Base-by-base conservation (phyloP, 805 yeast species). In the Candida insectorum region DNA sequence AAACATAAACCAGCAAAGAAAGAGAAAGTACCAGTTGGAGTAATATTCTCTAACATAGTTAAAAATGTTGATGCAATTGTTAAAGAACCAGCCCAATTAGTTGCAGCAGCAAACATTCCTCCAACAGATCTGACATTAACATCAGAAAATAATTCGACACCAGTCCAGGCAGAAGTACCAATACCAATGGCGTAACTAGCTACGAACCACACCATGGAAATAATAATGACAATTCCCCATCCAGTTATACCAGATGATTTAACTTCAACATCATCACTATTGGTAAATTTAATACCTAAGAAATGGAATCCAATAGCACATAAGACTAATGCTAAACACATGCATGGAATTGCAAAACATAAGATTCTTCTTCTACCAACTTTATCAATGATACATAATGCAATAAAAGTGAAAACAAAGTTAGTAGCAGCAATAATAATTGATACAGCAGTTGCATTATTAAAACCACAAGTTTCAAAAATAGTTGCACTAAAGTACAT, bases 91-190 rank as follows among this genome's bases (percentile, higher is more conserved):
- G 87, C 77, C 98, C 98, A 91, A 65, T 91, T 91, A 27, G 89
- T 80, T 11, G 93, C 91, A 9, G 97, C 86, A 2, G 96, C 88
- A 51, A 77, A 81, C 38, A 95, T 85, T 7, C 88, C 80, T 40
- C 97, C 97, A 29, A 87, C 72, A 39, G 96, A 95, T 57, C 98
- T 79, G 21, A 91, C 96, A 41, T 79, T 76, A 16, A 66, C 70
- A 70, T 89, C 95, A 22, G 97, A 93, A 65, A 93, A 88, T 52
- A 91, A 67, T 62, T 91, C 98, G 37, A 91, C 83, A 55, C 93
- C 97, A 56, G 91, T 96, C 98, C 98, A 91, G 36, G 97, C 97
- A 35, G 87, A 93, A 58, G 91, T 89, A 63, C 98, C 98, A 47
- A 89, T 85, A 47, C 97, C 97, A 45, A 86, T 68, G 30, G 97